Percentiles rank a stretch among this genome's conserved stretches.
Conservation (phyloP, 1,284 basidiomycete species). For the Irpex sp. region DNA sequence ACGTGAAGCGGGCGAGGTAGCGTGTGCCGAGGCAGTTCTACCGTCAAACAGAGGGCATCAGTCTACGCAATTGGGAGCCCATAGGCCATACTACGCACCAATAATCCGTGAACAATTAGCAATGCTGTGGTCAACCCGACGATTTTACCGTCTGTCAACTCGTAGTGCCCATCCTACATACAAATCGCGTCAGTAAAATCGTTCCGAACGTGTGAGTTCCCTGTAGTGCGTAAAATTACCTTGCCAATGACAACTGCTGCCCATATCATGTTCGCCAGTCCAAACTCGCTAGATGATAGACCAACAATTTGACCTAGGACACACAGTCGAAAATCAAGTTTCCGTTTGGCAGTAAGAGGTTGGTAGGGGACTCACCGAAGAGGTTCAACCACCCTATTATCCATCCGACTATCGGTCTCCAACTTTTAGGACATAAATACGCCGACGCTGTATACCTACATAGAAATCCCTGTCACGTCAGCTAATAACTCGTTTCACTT, state of each 20-base stretch:
- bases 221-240: slow-evolving; percentile 20
- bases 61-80: background rate
- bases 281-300: slow-evolving; percentile 84
- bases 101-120: slow-evolving; percentile 63
- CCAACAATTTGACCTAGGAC: slow-evolving; percentile 61
- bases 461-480: background rate
- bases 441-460: slow-evolving; percentile 70
- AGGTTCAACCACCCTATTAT: slow-evolving; percentile 86
- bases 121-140: slow-evolving; percentile 75
- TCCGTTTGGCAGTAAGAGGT: background rate
- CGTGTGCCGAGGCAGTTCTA: slow-evolving; percentile 81
- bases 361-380: slow-evolving; percentile 46
- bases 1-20: slow-evolving; percentile 73
- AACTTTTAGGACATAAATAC: slow-evolving; percentile 60
- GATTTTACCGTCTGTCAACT: slow-evolving; percentile 54
- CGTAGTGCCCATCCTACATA: slow-evolving; percentile 41
- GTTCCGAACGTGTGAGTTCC: background rate
- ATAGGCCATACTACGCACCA: slow-evolving; percentile 36
- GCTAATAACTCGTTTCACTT: background rate
- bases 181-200: background rate
- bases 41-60: no score
- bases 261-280: slow-evolving; percentile 86
- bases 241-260: slow-evolving; percentile 61
- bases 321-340: background rate
- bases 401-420: slow-evolving; percentile 68